These are phyloP conservation scores for Leccinum pallidistipes DNA, from an alignment of 1,284 basidiomycete genomes.

Conservation along the genomic window DNA sequence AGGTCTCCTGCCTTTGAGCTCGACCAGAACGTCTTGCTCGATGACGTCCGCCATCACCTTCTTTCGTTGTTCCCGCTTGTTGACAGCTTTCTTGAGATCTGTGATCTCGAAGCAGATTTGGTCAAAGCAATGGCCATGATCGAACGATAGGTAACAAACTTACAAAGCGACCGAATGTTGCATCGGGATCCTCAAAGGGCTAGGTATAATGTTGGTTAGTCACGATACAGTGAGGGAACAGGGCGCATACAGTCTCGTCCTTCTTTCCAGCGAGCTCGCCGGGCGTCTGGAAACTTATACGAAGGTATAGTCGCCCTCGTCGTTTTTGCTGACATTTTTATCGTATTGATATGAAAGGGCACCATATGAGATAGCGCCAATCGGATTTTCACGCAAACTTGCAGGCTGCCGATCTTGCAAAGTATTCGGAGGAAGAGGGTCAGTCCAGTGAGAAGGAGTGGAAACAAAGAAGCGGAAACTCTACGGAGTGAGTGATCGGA, in stretches of 20 bases:
- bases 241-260: constrained; percentile 81
- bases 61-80: constrained; percentile 96
- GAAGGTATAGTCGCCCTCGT: constrained; percentile 92
- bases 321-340: constrained; percentile 99
- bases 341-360: constrained; percentile 95
- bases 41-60: constrained; percentile 98
- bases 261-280: constrained; percentile 98
- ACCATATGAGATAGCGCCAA: constrained; percentile 79
- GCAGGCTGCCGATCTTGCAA: constrained; percentile 82
- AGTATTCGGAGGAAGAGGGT: constrained; percentile 77
- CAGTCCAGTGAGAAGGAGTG: constrained; percentile 77
- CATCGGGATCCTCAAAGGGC: constrained; percentile 97
- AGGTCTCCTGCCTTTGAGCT: constrained; percentile 84
- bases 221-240: neutral
- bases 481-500: too few relatives aligned
- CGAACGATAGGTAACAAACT: constrained; percentile 91
- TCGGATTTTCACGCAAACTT: constrained; percentile 77
- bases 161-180: constrained; percentile 97
- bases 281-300: constrained; percentile 82
- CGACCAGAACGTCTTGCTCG: constrained; percentile 88
- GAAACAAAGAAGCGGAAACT: constrained; percentile 42
- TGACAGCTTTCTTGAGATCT: constrained; percentile 94
- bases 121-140: constrained; percentile 86
- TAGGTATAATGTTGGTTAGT: constrained; percentile 32
- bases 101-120: constrained; percentile 82